phyloP scores from a whole-genome alignment of 305 asterid genomes.

The Fraxinus sp. region DNA sequence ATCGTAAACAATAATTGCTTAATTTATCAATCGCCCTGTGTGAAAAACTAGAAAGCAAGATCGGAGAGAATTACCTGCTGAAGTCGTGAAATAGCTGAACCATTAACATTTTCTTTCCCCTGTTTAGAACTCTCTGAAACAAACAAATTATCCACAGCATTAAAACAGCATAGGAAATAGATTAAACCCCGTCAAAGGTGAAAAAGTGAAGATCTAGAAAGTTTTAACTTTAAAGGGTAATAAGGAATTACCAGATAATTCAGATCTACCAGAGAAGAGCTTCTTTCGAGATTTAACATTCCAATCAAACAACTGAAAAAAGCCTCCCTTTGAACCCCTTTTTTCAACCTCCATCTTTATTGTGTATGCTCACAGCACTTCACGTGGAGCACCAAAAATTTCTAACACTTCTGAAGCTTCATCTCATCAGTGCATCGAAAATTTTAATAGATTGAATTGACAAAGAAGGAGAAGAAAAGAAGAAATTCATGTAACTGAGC shows the following conservation, averaged over 20 bases:
- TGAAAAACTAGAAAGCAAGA: slow-evolving; percentile 14
- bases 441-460: not conserved
- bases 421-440: slow-evolving; percentile 6
- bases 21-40: slow-evolving; percentile 10
- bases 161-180: not conserved
- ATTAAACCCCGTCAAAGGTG: not conserved
- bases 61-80: slow-evolving; percentile 55
- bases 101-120: slow-evolving; percentile 53
- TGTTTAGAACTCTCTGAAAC: slow-evolving; percentile 62
- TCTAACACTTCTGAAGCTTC: slow-evolving; percentile 25
- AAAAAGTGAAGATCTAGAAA: not conserved
- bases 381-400: slow-evolving; percentile 23
- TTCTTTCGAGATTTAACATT: slow-evolving; percentile 87
- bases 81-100: slow-evolving; percentile 41
- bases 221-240: not conserved
- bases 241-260: slow-evolving; percentile 56
- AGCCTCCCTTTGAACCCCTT: slow-evolving; percentile 75
- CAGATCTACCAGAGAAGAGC: slow-evolving; percentile 84
- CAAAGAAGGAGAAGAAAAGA: not conserved
- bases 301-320: slow-evolving; percentile 97
- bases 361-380: slow-evolving; percentile 26
- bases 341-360: slow-evolving; percentile 86
- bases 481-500: not conserved
- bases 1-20: slow-evolving; percentile 4
- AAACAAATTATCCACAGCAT: slow-evolving; percentile 19